Base-by-base conservation (phyloP, 225 moss, liverwort and hornwort genomes). In the Antitrichia curtipendula region DNA sequence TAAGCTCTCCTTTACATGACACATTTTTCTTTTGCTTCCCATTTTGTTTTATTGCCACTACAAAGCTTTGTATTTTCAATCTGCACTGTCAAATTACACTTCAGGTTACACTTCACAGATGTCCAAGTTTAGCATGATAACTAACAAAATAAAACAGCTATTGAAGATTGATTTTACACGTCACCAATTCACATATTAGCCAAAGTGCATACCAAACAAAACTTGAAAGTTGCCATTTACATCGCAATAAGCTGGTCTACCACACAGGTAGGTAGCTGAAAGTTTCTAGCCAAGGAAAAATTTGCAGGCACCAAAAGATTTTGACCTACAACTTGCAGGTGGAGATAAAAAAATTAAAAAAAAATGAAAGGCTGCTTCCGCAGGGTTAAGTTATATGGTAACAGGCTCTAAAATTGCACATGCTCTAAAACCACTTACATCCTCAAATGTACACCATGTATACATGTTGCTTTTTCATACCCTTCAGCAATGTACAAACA, bases 11-110 rank as follows among this genome's bases (percentile, higher is more conserved):
- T 73, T 73, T 17, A 17, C 29, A 29, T 65, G 65, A 20, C 20
- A 36, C 3, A 65, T 20, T 20, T n/a, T 65, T 20, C 10, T n/a
- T 6, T 65, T 36, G 20, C 21, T 65, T n/a, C 6, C 6, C 11
- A 65, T 65, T 65, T n/a, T 1, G 3, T 28, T 43, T 72, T 25
- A 41, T 43, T 72, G 28, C 16, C 28, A 43, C 6, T 28, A 3
- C 17, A 1, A 0, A 45, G 28, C 0, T 65, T 0, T 65, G 2
- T n/a, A 65, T 65, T 65, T 21, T 20, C 36, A 65, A n/a, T 65
- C 0, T 3, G 6, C 10, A 45, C 16, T 28, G n/a, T 8, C 5
- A 0, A 45, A 0, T 9, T 72, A 28, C n/a, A n/a, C n/a, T n/a
- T n/a, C n/a, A n/a, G n/a, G n/a, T n/a, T n/a, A 43, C 28, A 16